Evolutionary conservation across 441 rosid genomes (phyloP).

Genomic region (Eruca vesicaria): DNA sequence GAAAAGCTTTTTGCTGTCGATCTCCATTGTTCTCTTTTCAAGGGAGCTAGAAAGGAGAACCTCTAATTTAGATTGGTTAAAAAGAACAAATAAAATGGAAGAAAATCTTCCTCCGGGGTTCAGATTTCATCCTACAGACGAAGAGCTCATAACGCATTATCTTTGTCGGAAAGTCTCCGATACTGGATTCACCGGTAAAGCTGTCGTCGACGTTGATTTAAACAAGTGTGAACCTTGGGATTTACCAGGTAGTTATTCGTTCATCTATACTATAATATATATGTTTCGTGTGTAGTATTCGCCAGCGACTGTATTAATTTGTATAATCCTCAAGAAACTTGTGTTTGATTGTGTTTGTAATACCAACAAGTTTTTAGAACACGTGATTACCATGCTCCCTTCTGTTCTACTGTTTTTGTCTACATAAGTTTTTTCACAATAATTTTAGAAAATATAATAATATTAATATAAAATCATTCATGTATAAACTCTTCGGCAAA

Average conservation of each 20-base stretch:
- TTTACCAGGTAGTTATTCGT: conserved; percentile 51
- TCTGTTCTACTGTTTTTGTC: neutral
- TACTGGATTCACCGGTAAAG: conserved; percentile 49
- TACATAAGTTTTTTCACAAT: neutral
- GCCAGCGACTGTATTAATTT: neutral
- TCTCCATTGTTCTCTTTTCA: conserved; percentile 21
- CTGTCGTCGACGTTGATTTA: conserved; percentile 68
- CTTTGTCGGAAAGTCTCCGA: conserved; percentile 55
- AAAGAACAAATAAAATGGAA: conserved; percentile 42
- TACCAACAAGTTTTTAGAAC: neutral
- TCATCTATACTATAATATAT: neutral
- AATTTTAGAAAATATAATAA: no score
- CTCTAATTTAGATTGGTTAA: neutral
- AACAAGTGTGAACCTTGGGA: conserved; percentile 83
- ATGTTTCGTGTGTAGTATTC: neutral
- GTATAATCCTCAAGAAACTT: neutral
- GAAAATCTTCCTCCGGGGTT: conserved; percentile 78
- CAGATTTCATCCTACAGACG: conserved; percentile 76
- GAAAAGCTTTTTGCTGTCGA: conserved; percentile 27
- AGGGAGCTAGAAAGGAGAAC: conserved; percentile 15
- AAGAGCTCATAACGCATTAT: conserved; percentile 67
- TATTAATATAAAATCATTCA: no score
- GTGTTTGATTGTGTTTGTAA: neutral
- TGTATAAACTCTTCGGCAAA: no score
- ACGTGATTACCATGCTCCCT: neutral